phyloP scores from a whole-genome alignment of 345 rosid species.

The Sonneratia caseolaris region DNA sequence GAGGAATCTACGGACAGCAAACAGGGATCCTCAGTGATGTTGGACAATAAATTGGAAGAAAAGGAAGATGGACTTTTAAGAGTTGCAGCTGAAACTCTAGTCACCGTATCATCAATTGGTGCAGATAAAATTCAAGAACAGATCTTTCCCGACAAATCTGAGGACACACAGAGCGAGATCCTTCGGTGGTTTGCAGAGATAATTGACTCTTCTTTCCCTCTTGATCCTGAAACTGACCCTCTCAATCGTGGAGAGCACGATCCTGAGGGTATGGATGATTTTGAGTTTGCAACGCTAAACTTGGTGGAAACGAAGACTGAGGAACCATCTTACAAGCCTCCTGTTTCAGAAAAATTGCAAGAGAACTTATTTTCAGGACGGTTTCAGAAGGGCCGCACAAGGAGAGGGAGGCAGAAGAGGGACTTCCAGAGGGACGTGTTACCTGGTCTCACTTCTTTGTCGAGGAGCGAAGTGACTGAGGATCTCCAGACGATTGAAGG shows the following conservation, averaged over 20 bases:
- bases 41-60: constrained; percentile 7
- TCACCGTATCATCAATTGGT: constrained; percentile 28
- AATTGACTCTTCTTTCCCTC: constrained; percentile 8
- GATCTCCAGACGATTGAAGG: constrained; percentile 68
- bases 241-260: constrained; percentile 4
- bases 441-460: constrained; percentile 47
- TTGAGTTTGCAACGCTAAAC: constrained; percentile 59
- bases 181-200: constrained; percentile 68
- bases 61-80: background rate
- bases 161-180: constrained; percentile 19
- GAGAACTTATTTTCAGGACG: constrained; percentile 30
- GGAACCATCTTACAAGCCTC: constrained; percentile 13
- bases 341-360: background rate
- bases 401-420: constrained; percentile 62
- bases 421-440: constrained; percentile 75
- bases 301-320: constrained; percentile 39
- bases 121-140: constrained; percentile 11
- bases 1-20: constrained; percentile 18
- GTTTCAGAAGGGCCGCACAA: constrained; percentile 52
- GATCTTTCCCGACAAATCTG: constrained; percentile 2
- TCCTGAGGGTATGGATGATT: constrained; percentile 39
- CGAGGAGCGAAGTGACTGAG: constrained; percentile 56
- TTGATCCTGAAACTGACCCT: constrained; percentile 16
- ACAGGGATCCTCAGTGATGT: constrained; percentile 17
- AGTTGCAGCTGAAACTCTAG: constrained; percentile 54